phyloP scores from a whole-genome alignment of 1,284 basidiomycete species.

The Lentinula novae-zelandiae region DNA sequence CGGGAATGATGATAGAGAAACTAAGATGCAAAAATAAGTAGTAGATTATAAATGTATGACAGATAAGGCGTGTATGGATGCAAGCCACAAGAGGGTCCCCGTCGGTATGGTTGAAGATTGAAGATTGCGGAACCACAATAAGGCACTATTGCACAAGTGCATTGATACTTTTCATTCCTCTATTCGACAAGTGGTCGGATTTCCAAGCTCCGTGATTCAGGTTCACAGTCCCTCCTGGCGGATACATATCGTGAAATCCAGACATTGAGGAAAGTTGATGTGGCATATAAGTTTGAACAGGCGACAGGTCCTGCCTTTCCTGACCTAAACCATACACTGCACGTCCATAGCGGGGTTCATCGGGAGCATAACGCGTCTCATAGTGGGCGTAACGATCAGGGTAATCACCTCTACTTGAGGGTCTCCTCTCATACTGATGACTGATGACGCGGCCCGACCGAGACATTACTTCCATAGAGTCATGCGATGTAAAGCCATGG shows the following conservation, averaged over 20 bases:
- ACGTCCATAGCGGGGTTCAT: slow-evolving; percentile 3
- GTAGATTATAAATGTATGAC: background rate
- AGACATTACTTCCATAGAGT: background rate
- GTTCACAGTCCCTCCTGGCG: slow-evolving; percentile 16
- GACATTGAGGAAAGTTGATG: slow-evolving; percentile 34
- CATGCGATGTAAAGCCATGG: slow-evolving; percentile 34
- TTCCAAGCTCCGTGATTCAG: slow-evolving; percentile 36
- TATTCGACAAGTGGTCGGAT: slow-evolving; percentile 29
- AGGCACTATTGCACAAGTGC: slow-evolving; percentile 24
- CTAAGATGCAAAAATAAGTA: background rate
- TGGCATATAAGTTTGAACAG: slow-evolving; percentile 29
- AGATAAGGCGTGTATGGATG: background rate
- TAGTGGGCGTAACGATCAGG: slow-evolving; percentile 12
- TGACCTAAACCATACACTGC: background rate
- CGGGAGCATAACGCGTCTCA: background rate
- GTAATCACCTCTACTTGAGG: slow-evolving; percentile 17
- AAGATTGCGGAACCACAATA: background rate
- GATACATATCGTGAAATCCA: slow-evolving; percentile 32
- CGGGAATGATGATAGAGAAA: background rate
- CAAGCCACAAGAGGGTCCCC: background rate
- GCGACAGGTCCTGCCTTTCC: slow-evolving; percentile 2
- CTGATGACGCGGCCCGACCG: slow-evolving; percentile 3
- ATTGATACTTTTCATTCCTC: slow-evolving; percentile 30
- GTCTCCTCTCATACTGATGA: slow-evolving; percentile 17
- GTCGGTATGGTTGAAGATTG: background rate